Base-by-base conservation (phyloP, 1,284 basidiomycete species). In the Tilletia setariae region DNA sequence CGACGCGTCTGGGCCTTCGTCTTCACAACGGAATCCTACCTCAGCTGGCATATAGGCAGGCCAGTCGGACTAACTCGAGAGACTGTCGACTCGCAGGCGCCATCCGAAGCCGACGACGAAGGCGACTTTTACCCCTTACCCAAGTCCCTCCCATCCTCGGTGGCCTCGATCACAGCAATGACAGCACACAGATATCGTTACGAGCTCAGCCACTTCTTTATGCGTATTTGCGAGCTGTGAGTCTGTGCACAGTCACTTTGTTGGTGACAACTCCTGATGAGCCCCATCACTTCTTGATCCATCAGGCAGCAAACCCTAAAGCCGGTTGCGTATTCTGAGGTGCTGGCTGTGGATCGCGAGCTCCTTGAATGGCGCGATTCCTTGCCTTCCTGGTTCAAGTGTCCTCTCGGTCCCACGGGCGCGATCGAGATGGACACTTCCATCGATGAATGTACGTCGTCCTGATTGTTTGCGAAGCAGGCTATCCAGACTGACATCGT, bases 1-100 rank as follows among this genome's bases (percentile, higher is more conserved):
- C 88, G 94, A 67, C 87, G 94, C 28, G 89, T 96, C 74, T 97
- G 94, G 94, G 91, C 92, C 13, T 93, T 94, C 81, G 86, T 96
- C 6, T 95, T 94, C 56, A 30, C 28, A 19, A 35, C 56, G 30
- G 56, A 61, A 30, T 30, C 7, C 28, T 61, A 61, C 32, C 13
- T 61, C 2, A 61, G 56, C n/a, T 61, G 56, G 56, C 56, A 61
- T 35, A 35, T 61, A 30, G 56, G 56, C n/a, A 25, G 56, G 56
- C 56, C 56, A 25, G 28, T 30, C 28, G 9, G 56, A 19, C 16
- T 61, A 30, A 25, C 28, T 25, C 28, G 32, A 30, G 30, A 61
- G 7, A 40, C 56, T 0, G 4, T 32, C 32, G 56, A 61, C 56
- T 61, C 56, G 3, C 56, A 32, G 28, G 56, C 56, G 32, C 56